Base-by-base conservation (phyloP, 2,329 filamentous ascomycete genomes). In the Alternaria atra region DNA sequence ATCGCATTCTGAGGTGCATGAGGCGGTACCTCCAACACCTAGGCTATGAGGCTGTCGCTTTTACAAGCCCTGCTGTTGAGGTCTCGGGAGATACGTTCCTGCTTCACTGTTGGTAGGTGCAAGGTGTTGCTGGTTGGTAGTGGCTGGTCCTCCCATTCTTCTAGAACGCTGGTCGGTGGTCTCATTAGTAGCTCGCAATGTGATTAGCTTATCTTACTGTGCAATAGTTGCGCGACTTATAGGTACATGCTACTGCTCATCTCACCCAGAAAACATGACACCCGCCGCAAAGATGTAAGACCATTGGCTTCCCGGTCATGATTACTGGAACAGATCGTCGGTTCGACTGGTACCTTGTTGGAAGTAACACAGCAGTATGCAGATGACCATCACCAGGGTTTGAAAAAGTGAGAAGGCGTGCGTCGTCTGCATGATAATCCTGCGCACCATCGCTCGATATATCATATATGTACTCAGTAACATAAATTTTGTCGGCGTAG, bases 191-290 rank as follows among this genome's bases (percentile, higher is more conserved):
- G 20, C 10, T 7, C 20, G 2, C 25, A 8, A 25, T 23, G 0
- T 47, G 15, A 27, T 32, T 47, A 47, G 44, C 29, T 13, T 23
- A 47, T 47, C 44, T 47, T 47, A 12, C 29, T 32, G 10, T 30
- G 25, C 44, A 47, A 29, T 47, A 47, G 25, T 47, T 47, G 44
- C 30, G 25, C 30, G 25, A 47, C 40, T 27, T 47, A 47, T 47
- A 47, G 44, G 44, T 47, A 47, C 44, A n/a, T 47, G 44, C 44
- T 47, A 47, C 44, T 47, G 25, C 25, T 47, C 20, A n/a, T 20
- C 40, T 43, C 20, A 43, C 40, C 25, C 40, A 25, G 40, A 13
- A 3, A 43, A 23, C 17, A 23, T 20, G 25, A 43, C 13, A 25
- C 20, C 40, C 15, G 12, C 15, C 15, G 40, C 4, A 23, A 43